Conservation (phyloP, 2,329 filamentous ascomycete genomes). For the Laburnicola sp. region DNA sequence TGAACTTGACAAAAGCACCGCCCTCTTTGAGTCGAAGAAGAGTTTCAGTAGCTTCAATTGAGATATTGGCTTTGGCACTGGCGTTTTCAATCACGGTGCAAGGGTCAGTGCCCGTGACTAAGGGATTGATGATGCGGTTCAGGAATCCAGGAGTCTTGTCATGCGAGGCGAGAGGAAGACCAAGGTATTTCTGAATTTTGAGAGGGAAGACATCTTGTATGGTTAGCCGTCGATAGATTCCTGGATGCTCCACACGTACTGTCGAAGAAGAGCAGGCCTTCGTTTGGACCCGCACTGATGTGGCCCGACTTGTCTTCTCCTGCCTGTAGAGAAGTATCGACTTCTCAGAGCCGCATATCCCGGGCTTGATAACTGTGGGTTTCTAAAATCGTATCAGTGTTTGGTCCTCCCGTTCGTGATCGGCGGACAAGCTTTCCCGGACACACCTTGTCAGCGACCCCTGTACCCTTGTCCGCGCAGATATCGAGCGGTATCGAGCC, state of each 20-base stretch:
- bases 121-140: slow-evolving; percentile 56
- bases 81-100: slow-evolving; percentile 59
- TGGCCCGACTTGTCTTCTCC: slow-evolving; percentile 75
- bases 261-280: slow-evolving; percentile 87
- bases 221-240: slow-evolving; percentile 7
- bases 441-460: slow-evolving; percentile 26
- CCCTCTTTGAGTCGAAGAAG: slow-evolving; percentile 87
- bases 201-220: slow-evolving; percentile 77
- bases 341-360: slow-evolving; percentile 13
- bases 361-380: neutral
- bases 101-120: slow-evolving; percentile 59
- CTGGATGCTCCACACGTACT: slow-evolving; percentile 58
- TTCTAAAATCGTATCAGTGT: slow-evolving; percentile 27
- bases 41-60: slow-evolving; percentile 76
- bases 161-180: slow-evolving; percentile 54
- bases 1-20: slow-evolving; percentile 89
- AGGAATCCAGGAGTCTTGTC: slow-evolving; percentile 54
- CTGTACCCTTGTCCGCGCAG: slow-evolving; percentile 15
- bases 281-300: slow-evolving; percentile 73
- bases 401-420: slow-evolving; percentile 18
- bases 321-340: slow-evolving; percentile 47
- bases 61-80: slow-evolving; percentile 60
- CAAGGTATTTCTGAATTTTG: slow-evolving; percentile 66
- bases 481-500: slow-evolving; percentile 1
- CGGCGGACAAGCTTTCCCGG: slow-evolving; percentile 22